These are phyloP conservation scores for Austropuccinia psidii DNA, from an alignment of 1,284 basidiomycete genomes.

Conservation along the genomic window DNA sequence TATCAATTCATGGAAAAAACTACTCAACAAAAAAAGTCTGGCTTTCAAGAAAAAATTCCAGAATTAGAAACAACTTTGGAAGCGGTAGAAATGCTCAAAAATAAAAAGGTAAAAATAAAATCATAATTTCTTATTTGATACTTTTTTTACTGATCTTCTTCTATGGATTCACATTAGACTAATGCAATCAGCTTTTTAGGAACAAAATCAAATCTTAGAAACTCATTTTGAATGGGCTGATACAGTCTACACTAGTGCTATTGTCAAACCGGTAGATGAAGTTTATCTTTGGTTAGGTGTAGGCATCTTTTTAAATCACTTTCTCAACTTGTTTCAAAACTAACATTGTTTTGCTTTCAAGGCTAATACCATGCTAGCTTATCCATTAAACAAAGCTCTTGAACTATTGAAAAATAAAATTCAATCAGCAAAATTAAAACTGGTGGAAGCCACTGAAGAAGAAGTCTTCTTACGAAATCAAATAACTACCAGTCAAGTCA, in stretches of 20 bases:
- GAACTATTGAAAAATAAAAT: constrained; percentile 70
- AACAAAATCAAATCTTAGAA: constrained; percentile 57
- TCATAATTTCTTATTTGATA: constrained; percentile 43
- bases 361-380: constrained; percentile 96
- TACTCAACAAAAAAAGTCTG: constrained; percentile 66
- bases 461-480: constrained; percentile 91
- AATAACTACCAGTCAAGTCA: constrained; percentile 95
- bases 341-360: neutral
- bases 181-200: constrained; percentile 37
- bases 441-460: constrained; percentile 71
- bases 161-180: constrained; percentile 44
- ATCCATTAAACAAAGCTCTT: constrained; percentile 74
- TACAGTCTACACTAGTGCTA: constrained; percentile 85
- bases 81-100: constrained; percentile 71
- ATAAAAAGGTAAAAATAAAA: constrained; percentile 59
- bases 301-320: neutral
- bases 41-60: constrained; percentile 87
- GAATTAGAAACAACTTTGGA: constrained; percentile 87
- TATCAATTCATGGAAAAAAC: constrained; percentile 97
- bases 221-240: constrained; percentile 95
- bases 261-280: constrained; percentile 73
- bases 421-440: constrained; percentile 61
- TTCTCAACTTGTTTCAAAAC: neutral
- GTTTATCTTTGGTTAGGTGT: constrained; percentile 88
- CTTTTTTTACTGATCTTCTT: neutral